phyloP scores from a whole-genome alignment of 192 early-diverging fungal genomes.

The Rhizophagus clarus region DNA sequence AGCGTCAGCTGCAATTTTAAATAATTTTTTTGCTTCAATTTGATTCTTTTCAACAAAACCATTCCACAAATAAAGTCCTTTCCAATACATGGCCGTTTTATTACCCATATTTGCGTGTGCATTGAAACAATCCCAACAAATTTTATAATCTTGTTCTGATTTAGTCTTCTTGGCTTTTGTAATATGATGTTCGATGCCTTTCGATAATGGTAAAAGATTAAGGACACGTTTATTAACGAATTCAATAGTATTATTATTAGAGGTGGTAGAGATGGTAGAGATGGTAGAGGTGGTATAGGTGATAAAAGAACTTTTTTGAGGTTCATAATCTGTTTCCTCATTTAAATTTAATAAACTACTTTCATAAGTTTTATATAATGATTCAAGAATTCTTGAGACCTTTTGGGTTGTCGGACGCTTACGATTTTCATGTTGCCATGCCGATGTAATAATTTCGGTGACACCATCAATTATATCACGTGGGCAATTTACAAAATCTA shows the following conservation, averaged over 20 bases:
- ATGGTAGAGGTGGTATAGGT: too few relatives aligned
- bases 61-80: slow-evolving; percentile 23
- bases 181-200: not conserved
- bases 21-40: not conserved
- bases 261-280: not conserved
- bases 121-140: slow-evolving; percentile 1
- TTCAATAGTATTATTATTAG: not conserved
- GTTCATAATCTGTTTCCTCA: not conserved
- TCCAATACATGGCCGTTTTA: slow-evolving; percentile 11
- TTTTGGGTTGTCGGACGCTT: not conserved
- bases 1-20: slow-evolving; percentile 10
- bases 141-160: not conserved
- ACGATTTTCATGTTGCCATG: not conserved
- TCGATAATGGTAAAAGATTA: not conserved
- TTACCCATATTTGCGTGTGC: not conserved
- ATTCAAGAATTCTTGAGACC: not conserved
- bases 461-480: not conserved
- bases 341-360: not conserved
- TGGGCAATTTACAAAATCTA: not conserved
- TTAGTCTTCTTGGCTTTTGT: not conserved
- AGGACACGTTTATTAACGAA: not conserved
- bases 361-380: not conserved
- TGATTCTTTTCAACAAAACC: not conserved
- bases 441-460: not conserved
- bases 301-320: too few relatives aligned